A percentile compares a stretch with the other conserved stretches of the same genome.
These are phyloP conservation scores for Mangifera indica DNA, from an alignment of 345 rosid genomes.

Conservation along the genomic window DNA sequence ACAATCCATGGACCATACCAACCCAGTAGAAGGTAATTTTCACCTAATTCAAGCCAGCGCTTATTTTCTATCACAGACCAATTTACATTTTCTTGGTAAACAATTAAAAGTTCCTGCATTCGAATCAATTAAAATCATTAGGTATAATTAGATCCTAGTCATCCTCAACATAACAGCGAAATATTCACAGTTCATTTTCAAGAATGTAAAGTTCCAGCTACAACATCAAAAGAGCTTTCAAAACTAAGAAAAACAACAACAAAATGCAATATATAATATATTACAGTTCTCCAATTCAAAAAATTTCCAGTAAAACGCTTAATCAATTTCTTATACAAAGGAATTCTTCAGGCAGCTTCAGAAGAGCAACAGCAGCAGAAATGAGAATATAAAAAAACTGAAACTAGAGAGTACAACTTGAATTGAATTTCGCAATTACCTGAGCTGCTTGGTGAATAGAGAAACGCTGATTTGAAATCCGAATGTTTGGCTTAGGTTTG, in stretches of 20 bases:
- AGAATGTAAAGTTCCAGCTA: neutral
- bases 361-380: neutral
- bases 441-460: neutral
- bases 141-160: neutral
- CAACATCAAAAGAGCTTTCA: neutral
- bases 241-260: neutral
- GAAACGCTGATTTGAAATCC: neutral
- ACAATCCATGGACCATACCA: neutral
- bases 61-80: neutral
- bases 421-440: neutral
- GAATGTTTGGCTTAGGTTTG: neutral
- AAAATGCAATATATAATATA: neutral
- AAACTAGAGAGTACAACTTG: neutral
- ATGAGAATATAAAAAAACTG: neutral
- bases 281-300: neutral
- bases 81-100: neutral
- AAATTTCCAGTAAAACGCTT: neutral
- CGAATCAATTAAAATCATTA: neutral
- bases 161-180: neutral
- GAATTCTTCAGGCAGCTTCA: neutral
- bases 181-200: neutral
- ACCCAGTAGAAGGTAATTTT: neutral
- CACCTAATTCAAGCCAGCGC: neutral
- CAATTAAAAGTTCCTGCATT: neutral
- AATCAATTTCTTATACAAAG: neutral